Base-by-base conservation (phyloP, 2,329 filamentous ascomycete species). In the Myriangium duriaei region DNA sequence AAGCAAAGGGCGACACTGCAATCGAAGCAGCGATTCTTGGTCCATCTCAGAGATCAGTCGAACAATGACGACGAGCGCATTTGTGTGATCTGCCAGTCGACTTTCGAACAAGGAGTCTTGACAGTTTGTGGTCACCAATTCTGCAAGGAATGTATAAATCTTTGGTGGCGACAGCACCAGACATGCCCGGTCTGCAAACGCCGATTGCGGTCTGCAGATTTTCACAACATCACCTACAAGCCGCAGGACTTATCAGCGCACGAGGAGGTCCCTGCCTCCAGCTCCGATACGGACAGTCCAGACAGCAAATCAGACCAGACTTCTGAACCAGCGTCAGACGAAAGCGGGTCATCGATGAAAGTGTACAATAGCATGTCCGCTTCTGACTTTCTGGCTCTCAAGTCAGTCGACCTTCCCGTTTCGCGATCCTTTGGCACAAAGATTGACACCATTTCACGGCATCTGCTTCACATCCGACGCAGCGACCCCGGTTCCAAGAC, bases 71-170 rank as follows among this genome's bases (percentile, higher is more conserved):
- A 75, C 4, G 50, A 51, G 5, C 72, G 75, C 18, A 76, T 81
- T 35, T 98, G 91, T 54, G 74, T 92, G 39, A 95, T 98, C 48
- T 98, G 91, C 54, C 79, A 82, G 51, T 70, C 72, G 9, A 54
- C 67, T 0, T 93, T 95, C 49, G 76, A 80, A 42, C 65, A 76
- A n/a, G 88, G 88, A 37, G 74, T 81, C 37, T 65, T 88, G 44
- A 95, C 88, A 0, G 72, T 85, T 1, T 96, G 91, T 54, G 88
- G 88, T 0, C 91, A 98, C 53, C 76, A 85, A 46, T 96, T 86
- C 54, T 94, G 88, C 63, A 86, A 84, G 51, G 81, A 84, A 17
- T 96, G 91, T 57, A 79, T 96, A 48, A 67, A 69, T 26, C 49
- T 76, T 10, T 96, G 91, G 91, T 84, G 80, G 63, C 68, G 65